Base-by-base conservation (phyloP, 805 yeast species). In the Suhomyces kilbournensis region DNA sequence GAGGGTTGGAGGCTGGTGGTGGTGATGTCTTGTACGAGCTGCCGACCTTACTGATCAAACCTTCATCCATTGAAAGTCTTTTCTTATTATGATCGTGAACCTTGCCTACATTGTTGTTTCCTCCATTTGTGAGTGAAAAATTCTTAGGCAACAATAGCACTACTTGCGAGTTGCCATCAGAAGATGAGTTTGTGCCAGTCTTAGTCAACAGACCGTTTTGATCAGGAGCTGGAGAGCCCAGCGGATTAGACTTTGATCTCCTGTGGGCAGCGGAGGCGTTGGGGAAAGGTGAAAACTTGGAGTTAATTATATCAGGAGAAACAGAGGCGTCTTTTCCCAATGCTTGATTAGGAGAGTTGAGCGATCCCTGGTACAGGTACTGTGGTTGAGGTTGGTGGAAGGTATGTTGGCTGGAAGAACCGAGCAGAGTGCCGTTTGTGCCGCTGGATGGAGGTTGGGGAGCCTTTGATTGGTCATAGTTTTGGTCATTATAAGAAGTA, bases 101-200 rank as follows among this genome's bases (percentile, higher is more conserved):
- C 17, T 39, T 40, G 3, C 50, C 43, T 14, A 46, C 8, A 22
- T 23, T 35, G 14, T 26, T 26, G 19, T n/a, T 8, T 25, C 32
- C 44, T 52, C 53, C 64, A 5, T 57, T 30, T 4, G 63, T 64
- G 7, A 71, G 61, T 4, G 78, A 68, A 50, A 75, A 75, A 54
- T 75, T 78, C 58, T 76, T 79, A 0, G 84, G 83, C 47, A 80
- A 69, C 46, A 80, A 64, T 23, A 80, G 70, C 19, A 80, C 80
- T 1, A 84, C 81, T 35, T 70, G 76, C 12, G 76, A 65, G n/a
- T 70, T 59, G 32, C 26, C 48, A 30, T 43, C 48, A 8, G 28
- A 26, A 26, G 28, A 26, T 26, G 54, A 32, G 17, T 12, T 26
- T 14, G 51, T 30, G 20, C 12, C 19, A 15, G 49, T 19, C 0